These are phyloP conservation scores for Pichia insulana DNA, from an alignment of 805 yeast genomes.

Conservation along the genomic window DNA sequence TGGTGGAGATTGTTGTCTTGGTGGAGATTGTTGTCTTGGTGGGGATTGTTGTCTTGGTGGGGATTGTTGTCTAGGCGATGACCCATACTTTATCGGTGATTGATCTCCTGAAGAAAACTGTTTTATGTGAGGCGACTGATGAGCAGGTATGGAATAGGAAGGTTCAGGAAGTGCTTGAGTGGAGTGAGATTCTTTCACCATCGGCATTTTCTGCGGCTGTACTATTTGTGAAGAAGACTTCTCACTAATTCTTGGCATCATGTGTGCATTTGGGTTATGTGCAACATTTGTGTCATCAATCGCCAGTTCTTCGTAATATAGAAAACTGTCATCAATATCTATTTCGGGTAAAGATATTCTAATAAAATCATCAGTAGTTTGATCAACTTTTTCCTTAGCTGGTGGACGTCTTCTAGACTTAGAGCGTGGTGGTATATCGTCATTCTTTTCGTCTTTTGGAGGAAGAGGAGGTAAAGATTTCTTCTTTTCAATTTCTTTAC, in stretches of 20 bases:
- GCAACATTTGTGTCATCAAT: too few relatives aligned
- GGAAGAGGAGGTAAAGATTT: slow-evolving; percentile 16
- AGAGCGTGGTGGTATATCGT: slow-evolving; percentile 4
- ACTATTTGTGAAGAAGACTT: too few relatives aligned
- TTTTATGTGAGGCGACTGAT: too few relatives aligned
- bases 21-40: neutral
- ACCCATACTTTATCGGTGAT: neutral
- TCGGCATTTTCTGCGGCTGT: too few relatives aligned
- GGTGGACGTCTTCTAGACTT: slow-evolving; percentile 10
- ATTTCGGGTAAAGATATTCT: slow-evolving; percentile 7
- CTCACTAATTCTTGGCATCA: too few relatives aligned
- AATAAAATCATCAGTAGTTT: slow-evolving; percentile 1
- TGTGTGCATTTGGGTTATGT: too few relatives aligned
- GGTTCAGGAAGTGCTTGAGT: too few relatives aligned
- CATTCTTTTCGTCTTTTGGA: slow-evolving; percentile 8
- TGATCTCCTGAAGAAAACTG: too few relatives aligned
- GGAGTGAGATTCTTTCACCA: too few relatives aligned
- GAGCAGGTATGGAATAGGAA: neutral
- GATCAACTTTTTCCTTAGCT: neutral
- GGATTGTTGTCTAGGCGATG: neutral
- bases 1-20: neutral
- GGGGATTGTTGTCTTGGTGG: neutral
- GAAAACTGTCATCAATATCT: slow-evolving; percentile 4
- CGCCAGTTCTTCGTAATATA: neutral
- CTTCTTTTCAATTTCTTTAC: neutral